Percentiles rank a stretch among this genome's conserved stretches.
Evolutionary conservation across 257 asterid species (phyloP).

Genomic region (Ehretia macrophylla): DNA sequence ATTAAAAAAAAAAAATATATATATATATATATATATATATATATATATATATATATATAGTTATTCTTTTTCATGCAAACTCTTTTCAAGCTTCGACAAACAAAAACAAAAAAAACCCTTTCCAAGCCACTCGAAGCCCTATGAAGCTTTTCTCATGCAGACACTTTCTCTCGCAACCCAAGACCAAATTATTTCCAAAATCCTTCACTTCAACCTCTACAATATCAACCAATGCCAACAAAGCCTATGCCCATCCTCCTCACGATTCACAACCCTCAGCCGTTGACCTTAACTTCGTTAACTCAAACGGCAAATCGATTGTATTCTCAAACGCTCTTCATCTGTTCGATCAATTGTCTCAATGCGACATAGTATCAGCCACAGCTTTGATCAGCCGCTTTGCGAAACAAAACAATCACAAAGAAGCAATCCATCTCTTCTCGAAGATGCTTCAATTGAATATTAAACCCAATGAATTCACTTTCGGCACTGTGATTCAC

Average conservation of each 20-base stretch:
- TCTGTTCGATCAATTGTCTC: slow-evolving; percentile 60
- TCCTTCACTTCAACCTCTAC: slow-evolving; percentile 5
- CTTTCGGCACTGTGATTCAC: slow-evolving; percentile 57
- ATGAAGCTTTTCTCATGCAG: neutral
- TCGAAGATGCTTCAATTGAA: slow-evolving; percentile 37
- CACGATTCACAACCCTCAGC: neutral
- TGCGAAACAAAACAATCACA: slow-evolving; percentile 44
- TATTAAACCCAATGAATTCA: slow-evolving; percentile 67
- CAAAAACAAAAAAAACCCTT: no score
- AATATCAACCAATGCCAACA: neutral
- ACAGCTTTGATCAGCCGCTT: slow-evolving; percentile 51
- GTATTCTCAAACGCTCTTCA: slow-evolving; percentile 17
- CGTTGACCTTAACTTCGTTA: neutral
- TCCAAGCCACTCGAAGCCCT: no score
- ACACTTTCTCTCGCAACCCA: neutral
- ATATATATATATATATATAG: neutral
- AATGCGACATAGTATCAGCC: slow-evolving; percentile 40
- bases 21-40: no score
- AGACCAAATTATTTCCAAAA: neutral
- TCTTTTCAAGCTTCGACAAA: neutral
- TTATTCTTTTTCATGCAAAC: neutral
- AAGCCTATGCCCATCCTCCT: neutral
- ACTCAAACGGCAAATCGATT: neutral
- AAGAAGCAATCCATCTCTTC: slow-evolving; percentile 46
- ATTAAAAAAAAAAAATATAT: no score